phyloP scores from a whole-genome alignment of 257 asterid genomes.

The Solanum microdontum region DNA sequence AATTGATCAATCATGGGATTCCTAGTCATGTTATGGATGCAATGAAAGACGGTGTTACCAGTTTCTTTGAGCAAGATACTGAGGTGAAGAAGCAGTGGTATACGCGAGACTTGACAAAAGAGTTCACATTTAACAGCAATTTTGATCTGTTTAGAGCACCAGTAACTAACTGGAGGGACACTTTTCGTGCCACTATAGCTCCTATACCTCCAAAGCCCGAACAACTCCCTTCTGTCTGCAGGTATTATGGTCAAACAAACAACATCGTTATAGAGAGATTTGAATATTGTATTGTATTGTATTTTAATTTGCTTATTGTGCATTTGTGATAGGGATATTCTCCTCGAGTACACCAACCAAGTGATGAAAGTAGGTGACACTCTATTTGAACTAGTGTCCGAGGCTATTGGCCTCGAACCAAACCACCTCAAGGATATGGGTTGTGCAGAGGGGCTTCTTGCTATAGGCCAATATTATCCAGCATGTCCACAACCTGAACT shows the following conservation, averaged over 20 bases:
- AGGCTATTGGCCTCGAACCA: slow-evolving; percentile 8
- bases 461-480: slow-evolving; percentile 14
- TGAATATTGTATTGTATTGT: neutral
- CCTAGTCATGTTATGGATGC: neutral
- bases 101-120: neutral
- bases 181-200: neutral
- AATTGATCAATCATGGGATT: slow-evolving; percentile 6
- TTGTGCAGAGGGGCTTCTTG: slow-evolving; percentile 6
- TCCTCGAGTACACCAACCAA: slow-evolving; percentile 6
- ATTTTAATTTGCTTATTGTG: neutral
- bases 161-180: slow-evolving; percentile 7
- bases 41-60: neutral
- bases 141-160: neutral
- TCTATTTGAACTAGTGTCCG: slow-evolving; percentile 6
- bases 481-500: slow-evolving; percentile 20
- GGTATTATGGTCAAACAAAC: neutral
- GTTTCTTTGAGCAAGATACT: slow-evolving; percentile 2
- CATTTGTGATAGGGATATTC: slow-evolving; percentile 1
- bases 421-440: slow-evolving; percentile 10
- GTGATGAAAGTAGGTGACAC: neutral
- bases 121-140: neutral
- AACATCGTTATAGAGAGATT: neutral
- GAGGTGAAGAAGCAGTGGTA: neutral
- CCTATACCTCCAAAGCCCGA: neutral
- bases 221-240: neutral